A percentile compares a stretch with the other conserved stretches of the same genome.
Conservation (phyloP, 1,284 basidiomycete genomes). For the Trametes versicolor region DNA sequence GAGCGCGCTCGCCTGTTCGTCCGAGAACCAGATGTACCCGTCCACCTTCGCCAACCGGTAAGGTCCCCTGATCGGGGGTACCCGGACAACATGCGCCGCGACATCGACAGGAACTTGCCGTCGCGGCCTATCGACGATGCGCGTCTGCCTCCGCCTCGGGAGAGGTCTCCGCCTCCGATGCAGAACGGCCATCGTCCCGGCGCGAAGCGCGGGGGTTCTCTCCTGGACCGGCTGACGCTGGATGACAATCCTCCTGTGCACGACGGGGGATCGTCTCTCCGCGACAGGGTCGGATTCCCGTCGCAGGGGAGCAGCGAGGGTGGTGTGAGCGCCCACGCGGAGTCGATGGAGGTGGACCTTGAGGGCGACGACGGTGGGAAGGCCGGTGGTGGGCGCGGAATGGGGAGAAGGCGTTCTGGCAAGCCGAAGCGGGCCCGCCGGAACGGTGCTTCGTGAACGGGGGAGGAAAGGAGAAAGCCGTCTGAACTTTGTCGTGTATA, state of each 20-base stretch:
- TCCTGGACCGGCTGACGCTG: conserved; percentile 50
- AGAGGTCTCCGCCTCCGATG: conserved; percentile 27
- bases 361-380: conserved; percentile 20
- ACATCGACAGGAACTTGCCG: conserved; percentile 19
- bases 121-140: conserved; percentile 15
- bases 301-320: conserved; percentile 10
- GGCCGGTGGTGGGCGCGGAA: conserved; percentile 14
- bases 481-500: conserved; percentile 9
- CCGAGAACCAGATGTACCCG: conserved; percentile 5
- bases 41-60: conserved; percentile 29
- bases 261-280: conserved; percentile 43
- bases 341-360: conserved; percentile 26
- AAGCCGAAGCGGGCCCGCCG: conserved; percentile 20
- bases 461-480: neutral
- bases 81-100: conserved; percentile 16
- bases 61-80: conserved; percentile 11
- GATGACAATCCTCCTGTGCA: conserved; percentile 30
- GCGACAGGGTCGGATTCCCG: conserved; percentile 49
- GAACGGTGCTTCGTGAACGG: conserved; percentile 14
- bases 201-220: conserved; percentile 46
- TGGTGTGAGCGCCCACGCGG: neutral
- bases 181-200: conserved; percentile 44
- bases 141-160: conserved; percentile 22
- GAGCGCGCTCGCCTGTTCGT: conserved; percentile 31
- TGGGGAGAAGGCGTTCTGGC: conserved; percentile 12